phyloP scores from a whole-genome alignment of 495 filamentous ascomycete species.

The Symbiotaphrina buchneri region DNA sequence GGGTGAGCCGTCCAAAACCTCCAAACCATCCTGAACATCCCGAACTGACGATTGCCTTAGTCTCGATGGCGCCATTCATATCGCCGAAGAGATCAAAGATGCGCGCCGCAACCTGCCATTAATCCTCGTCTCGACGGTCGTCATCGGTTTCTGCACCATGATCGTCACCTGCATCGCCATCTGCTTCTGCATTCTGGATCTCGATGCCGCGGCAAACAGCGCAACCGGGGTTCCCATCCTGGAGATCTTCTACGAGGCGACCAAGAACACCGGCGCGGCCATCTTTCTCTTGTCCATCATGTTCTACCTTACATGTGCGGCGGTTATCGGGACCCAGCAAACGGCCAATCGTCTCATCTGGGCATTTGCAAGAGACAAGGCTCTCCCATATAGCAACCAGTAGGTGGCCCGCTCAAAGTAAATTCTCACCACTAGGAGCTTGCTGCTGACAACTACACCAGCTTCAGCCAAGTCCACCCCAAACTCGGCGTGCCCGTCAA shows the following conservation, averaged over 20 bases:
- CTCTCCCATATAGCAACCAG: conserved; percentile 23
- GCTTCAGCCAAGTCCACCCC: conserved; percentile 23
- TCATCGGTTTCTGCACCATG: conserved; percentile 32
- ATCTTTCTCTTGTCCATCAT: conserved; percentile 31
- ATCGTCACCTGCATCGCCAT: conserved; percentile 31
- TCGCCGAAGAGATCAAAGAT: conserved; percentile 36
- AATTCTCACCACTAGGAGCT: no score
- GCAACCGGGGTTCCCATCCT: conserved; percentile 32
- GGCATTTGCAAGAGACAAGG: conserved; percentile 35
- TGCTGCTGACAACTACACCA: no score
- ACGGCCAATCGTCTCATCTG: conserved; percentile 21
- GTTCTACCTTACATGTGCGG: conserved; percentile 29
- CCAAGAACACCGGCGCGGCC: conserved; percentile 26
- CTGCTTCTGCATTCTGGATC: conserved; percentile 34
- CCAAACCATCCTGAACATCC: no score
- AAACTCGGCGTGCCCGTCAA: conserved; percentile 28
- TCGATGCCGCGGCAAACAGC: conserved; percentile 20
- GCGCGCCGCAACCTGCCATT: conserved; percentile 23
- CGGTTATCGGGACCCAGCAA: conserved; percentile 23
- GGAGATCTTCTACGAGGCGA: conserved; percentile 31
- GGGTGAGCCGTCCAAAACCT: no score
- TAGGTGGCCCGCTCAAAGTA: no score
- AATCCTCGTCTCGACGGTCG: conserved; percentile 35
- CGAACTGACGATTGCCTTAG: conserved; percentile 23
- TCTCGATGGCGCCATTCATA: conserved; percentile 35